A percentile compares a stretch with the other conserved stretches of the same genome.
These are phyloP conservation scores for Talaromyces sp. DNA, from an alignment of 2,329 filamentous ascomycete species.

Conservation along the genomic window DNA sequence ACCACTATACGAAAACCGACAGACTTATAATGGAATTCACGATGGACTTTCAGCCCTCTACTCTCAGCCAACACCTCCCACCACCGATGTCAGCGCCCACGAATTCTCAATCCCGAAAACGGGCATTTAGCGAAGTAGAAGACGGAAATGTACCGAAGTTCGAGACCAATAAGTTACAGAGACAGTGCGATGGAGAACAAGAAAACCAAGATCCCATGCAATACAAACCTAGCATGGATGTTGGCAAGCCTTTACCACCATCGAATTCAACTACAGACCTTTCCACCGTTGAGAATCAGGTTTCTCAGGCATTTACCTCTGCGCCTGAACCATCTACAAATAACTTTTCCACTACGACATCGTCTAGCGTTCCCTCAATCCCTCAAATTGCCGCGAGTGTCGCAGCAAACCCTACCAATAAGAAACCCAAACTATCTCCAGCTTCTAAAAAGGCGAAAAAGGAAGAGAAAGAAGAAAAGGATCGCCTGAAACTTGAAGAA, in stretches of 20 bases:
- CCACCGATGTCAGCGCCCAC: slow-evolving; percentile 3
- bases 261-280: too few relatives aligned
- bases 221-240: not conserved
- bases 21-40: slow-evolving; percentile 13
- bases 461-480: slow-evolving; percentile 25
- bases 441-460: slow-evolving; percentile 5
- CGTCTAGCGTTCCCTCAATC: not conserved
- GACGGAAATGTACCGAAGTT: not conserved
- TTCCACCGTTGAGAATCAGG: too few relatives aligned
- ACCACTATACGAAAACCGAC: not conserved
- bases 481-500: slow-evolving; percentile 29
- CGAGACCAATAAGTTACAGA: not conserved
- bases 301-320: not conserved
- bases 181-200: not conserved
- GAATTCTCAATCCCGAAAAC: not conserved
- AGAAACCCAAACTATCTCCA: slow-evolving; percentile 12
- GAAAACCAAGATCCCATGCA: slow-evolving; percentile 10
- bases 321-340: not conserved
- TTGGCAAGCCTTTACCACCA: too few relatives aligned
- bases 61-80: not conserved
- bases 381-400: not conserved
- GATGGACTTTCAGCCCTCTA: slow-evolving; percentile 1
- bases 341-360: not conserved
- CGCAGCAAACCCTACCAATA: not conserved
- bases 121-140: slow-evolving; percentile 13